Percentiles rank a stretch among this genome's conserved stretches.
These are phyloP conservation scores for Paxillus involutus DNA, from an alignment of 768 basidiomycete genomes.

Conservation along the genomic window DNA sequence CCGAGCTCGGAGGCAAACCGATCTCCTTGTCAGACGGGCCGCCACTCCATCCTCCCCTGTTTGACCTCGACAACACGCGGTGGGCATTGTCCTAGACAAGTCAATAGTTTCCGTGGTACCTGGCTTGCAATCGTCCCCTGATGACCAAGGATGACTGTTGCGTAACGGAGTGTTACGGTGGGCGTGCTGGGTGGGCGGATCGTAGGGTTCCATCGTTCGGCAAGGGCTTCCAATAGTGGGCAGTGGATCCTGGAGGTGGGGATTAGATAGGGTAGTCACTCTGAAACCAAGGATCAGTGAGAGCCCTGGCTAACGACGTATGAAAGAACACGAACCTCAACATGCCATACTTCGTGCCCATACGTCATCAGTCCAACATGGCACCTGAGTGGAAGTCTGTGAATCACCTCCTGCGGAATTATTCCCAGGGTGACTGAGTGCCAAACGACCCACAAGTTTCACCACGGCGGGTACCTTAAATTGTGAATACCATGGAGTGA, in stretches of 20 bases:
- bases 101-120: conserved; percentile 25
- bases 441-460: too few species aligned
- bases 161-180: conserved; percentile 51
- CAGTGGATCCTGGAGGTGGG: conserved; percentile 69
- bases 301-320: too few species aligned
- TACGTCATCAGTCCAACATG: too few species aligned
- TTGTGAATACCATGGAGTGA: too few species aligned
- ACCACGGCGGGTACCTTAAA: too few species aligned
- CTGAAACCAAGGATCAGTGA: not conserved
- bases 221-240: conserved; percentile 57
- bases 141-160: conserved; percentile 65
- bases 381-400: too few species aligned
- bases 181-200: conserved; percentile 37
- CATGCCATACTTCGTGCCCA: too few species aligned
- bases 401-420: too few species aligned
- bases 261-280: conserved; percentile 89
- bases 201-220: conserved; percentile 51
- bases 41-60: conserved; percentile 63
- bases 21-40: conserved; percentile 56
- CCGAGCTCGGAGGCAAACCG: conserved; percentile 71
- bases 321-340: too few species aligned
- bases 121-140: conserved; percentile 58
- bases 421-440: too few species aligned
- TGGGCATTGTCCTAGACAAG: conserved; percentile 92
- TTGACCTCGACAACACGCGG: conserved; percentile 50